Conservation (phyloP, 208 protist genomes). For the Angomonas deanei region DNA sequence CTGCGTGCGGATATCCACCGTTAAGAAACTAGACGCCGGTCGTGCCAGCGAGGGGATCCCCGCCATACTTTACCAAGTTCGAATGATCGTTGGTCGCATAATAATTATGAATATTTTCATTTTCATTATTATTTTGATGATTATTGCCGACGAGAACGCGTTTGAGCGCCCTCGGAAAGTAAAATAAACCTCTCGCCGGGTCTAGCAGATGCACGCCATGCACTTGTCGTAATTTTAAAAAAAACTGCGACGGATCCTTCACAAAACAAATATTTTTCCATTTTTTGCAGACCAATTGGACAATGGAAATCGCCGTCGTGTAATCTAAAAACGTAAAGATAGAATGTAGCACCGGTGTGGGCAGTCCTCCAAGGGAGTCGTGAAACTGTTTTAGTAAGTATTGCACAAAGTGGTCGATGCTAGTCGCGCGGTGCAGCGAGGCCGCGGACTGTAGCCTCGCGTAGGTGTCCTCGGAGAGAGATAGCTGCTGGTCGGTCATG, state of each 20-base stretch:
- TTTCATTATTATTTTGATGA: no score
- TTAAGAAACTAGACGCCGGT: slow-evolving; percentile 31
- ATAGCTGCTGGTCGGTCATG: no score
- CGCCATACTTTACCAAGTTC: no score
- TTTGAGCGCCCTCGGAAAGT: slow-evolving; percentile 38
- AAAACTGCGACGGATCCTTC: slow-evolving; percentile 20
- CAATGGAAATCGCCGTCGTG: slow-evolving; percentile 25
- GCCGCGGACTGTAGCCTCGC: slow-evolving; percentile 24
- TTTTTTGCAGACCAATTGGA: slow-evolving; percentile 18
- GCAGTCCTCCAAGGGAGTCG: slow-evolving; percentile 37
- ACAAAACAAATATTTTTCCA: slow-evolving; percentile 28
- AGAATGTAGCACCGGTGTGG: slow-evolving; percentile 23
- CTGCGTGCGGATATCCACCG: slow-evolving; percentile 48
- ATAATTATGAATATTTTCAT: no score
- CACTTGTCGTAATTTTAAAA: slow-evolving; percentile 24
- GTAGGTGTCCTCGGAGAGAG: not conserved
- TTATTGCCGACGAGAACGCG: slow-evolving; percentile 21
- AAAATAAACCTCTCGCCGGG: slow-evolving; percentile 39
- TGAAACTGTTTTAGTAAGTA: slow-evolving; percentile 27
- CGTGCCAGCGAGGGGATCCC: no score
- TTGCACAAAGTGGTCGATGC: slow-evolving; percentile 19
- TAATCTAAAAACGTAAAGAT: slow-evolving; percentile 46
- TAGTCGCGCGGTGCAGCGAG: slow-evolving; percentile 19
- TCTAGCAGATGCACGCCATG: slow-evolving; percentile 47
- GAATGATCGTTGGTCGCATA: no score